Conservation (phyloP, 2,329 filamentous ascomycete genomes). For the Ceratocystis ficicola region DNA sequence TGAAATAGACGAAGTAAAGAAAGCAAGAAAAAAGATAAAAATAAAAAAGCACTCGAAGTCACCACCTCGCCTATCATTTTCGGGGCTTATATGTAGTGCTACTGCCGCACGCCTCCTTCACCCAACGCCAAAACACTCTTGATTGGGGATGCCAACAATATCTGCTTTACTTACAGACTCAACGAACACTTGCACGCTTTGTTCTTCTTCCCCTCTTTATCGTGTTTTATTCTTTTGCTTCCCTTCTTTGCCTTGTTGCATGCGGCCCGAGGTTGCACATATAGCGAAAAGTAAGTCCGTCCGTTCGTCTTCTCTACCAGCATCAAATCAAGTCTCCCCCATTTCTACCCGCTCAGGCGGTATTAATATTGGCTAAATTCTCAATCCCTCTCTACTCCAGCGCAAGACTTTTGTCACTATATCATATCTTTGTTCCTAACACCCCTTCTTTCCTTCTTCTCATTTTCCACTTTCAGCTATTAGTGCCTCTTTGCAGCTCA, state of each 20-base stretch:
- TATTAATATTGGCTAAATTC: slow-evolving; percentile 6
- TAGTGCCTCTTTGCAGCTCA: background rate
- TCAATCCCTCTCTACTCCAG: background rate
- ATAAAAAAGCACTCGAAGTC: background rate
- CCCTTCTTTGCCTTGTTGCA: background rate
- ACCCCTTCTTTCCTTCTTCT: slow-evolving; percentile 1
- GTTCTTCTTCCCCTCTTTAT: background rate
- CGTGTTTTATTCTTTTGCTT: background rate
- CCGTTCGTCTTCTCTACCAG: background rate
- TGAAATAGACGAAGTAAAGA: background rate
- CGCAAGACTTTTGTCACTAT: background rate
- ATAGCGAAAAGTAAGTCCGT: background rate
- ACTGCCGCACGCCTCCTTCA: slow-evolving; percentile 1
- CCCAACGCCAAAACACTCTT: background rate
- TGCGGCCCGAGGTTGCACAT: background rate
- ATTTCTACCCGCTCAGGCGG: background rate
- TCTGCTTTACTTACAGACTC: background rate
- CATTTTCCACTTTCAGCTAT: background rate
- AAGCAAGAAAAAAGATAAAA: background rate
- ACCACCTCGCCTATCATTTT: background rate
- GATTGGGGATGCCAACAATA: background rate
- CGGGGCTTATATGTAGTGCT: slow-evolving; percentile 1
- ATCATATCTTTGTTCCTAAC: background rate
- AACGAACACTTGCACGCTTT: background rate
- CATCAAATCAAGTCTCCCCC: background rate